Evolutionary conservation across 2,329 filamentous ascomycete genomes (phyloP).

Genomic region (Amesomyces nigricolor): DNA sequence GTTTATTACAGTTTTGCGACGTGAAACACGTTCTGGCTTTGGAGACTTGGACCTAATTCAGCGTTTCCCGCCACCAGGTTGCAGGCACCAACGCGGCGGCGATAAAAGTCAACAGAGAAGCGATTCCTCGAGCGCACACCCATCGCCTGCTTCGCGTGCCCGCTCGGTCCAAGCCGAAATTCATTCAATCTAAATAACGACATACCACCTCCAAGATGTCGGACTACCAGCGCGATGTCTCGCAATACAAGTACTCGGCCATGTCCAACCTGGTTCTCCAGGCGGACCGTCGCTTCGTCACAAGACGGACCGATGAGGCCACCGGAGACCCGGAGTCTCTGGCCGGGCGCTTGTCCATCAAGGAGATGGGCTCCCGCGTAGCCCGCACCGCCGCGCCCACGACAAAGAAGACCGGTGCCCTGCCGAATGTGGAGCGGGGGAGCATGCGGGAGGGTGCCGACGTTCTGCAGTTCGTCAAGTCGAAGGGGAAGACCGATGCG

Average conservation of each 20-base stretch:
- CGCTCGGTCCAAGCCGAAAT: not conserved
- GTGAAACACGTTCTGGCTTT: slow-evolving; percentile 15
- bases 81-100: slow-evolving; percentile 10
- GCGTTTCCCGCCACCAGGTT: slow-evolving; percentile 16
- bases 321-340: slow-evolving; percentile 97
- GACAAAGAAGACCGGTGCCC: slow-evolving; percentile 66
- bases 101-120: slow-evolving; percentile 5
- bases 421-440: slow-evolving; percentile 68
- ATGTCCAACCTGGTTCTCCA: slow-evolving; percentile 99
- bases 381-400: slow-evolving; percentile 74
- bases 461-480: slow-evolving; percentile 75
- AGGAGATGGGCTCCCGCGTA: slow-evolving; percentile 87
- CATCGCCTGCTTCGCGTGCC: not conserved
- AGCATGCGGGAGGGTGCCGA: slow-evolving; percentile 74
- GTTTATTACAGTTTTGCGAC: slow-evolving; percentile 4
- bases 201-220: slow-evolving; percentile 53
- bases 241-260: slow-evolving; percentile 97
- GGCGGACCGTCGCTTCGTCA: slow-evolving; percentile 94
- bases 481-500: slow-evolving; percentile 76
- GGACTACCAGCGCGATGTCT: slow-evolving; percentile 73
- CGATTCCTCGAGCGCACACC: not conserved
- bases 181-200: not conserved
- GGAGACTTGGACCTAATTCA: slow-evolving; percentile 11
- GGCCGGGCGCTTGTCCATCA: slow-evolving; percentile 85
- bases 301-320: slow-evolving; percentile 85